Evolutionary conservation across 2,329 filamentous ascomycete species (phyloP), one percentile per base, ranked within the genome.

Genomic region (Fusarium succisae): DNA sequence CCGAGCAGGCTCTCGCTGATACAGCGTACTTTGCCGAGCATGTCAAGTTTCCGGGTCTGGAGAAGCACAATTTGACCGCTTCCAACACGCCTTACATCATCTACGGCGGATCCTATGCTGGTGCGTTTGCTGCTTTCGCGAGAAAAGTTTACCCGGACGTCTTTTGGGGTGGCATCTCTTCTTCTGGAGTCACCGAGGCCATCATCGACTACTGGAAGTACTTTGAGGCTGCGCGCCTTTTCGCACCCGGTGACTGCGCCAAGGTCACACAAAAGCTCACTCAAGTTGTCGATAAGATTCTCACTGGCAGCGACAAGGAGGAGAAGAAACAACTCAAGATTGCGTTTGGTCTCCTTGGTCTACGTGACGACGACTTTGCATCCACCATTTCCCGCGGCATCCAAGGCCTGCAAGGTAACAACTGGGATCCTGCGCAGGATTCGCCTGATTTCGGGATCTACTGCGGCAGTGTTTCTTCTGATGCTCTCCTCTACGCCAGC

Each of bases 91-190:
- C 94, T 0, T 96, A 92, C 83, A 91, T 97, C 66, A 90, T 90
- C 1, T 97, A 97, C 70, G 94, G 94, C 4, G 94, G 94, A 2
- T 95, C 92, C 0, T 97, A 97, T 78, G 93, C 94, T 0, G 94
- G 94, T 6, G 92, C 91, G 0, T 93, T 95, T 74, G 93, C 91
- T 15, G 93, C 94, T 0, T 92, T 97, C 76, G 82, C 94, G 43
- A 90, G 94, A 38, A 91, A 92, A 66, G 80, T 91, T 22, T 97
- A 97, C 80, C 94, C 94, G 0, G 91, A 96, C 38, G 83, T 92
- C 13, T 96, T 93, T 82, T 96, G 89, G 87, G 94, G 89, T 13
- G 89, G 92, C 9, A 96, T 97, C 56, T 92, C 93, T 0, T 95
- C 93, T 0, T 96, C 93, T 1, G 94, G 93, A 2, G 93, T 96